These are phyloP conservation scores for Emydomyces testavorans DNA, from an alignment of 2,329 filamentous ascomycete species.

Conservation along the genomic window DNA sequence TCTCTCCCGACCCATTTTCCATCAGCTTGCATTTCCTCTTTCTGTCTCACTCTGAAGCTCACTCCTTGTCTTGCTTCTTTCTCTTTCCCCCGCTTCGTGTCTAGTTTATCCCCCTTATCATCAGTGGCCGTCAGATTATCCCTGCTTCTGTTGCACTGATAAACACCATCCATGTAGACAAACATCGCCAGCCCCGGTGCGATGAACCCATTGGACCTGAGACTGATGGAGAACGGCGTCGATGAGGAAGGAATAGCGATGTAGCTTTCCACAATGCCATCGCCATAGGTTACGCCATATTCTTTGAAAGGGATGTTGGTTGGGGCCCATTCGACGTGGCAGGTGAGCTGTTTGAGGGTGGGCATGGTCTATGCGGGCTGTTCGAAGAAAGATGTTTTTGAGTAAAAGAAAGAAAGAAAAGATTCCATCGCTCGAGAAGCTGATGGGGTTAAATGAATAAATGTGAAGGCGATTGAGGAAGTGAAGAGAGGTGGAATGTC, in stretches of 20 bases:
- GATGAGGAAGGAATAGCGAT: conserved; percentile 39
- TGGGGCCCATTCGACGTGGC: conserved; percentile 41
- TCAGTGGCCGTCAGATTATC: conserved; percentile 25
- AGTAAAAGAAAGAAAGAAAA: not conserved
- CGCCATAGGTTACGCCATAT: conserved; percentile 40
- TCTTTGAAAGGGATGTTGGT: conserved; percentile 38
- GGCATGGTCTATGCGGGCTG: conserved; percentile 44
- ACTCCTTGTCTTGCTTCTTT: conserved; percentile 25
- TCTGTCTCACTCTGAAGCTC: conserved; percentile 43
- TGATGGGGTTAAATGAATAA: not conserved
- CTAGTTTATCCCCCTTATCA: not conserved
- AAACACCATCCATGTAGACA: conserved; percentile 47
- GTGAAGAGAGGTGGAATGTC: not conserved
- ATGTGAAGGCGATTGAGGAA: not conserved
- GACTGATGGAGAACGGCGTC: conserved; percentile 40
- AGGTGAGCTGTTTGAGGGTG: conserved; percentile 42
- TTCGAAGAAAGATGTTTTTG: too few species aligned
- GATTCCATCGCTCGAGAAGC: not conserved
- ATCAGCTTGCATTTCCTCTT: conserved; percentile 40
- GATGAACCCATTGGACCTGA: conserved; percentile 42
- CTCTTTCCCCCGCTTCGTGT: conserved; percentile 16
- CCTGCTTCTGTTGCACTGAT: conserved; percentile 47
- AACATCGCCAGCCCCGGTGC: conserved; percentile 44
- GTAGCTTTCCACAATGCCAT: conserved; percentile 43
- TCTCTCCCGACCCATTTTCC: conserved; percentile 41